Evolutionary conservation across 2,329 filamentous ascomycete genomes (phyloP), one percentile per base, ranked within the genome.

Genomic region (Fusarium compactum): DNA sequence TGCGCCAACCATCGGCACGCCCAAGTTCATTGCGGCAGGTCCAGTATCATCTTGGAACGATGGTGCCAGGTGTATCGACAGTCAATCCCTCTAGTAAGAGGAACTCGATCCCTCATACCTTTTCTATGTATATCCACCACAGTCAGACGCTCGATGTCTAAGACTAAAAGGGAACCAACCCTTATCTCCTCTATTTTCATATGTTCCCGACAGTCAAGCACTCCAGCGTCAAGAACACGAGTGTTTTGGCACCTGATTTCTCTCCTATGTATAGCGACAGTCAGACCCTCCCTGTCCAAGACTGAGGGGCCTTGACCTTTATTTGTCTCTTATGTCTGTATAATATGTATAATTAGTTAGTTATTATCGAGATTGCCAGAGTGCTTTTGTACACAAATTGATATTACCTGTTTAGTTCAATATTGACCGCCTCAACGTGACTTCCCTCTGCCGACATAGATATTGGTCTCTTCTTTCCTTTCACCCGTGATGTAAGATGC

Each of bases 31-130:
- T 32, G 34, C 69, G 6, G 29, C 30, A 10, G 69, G 69, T 11
- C 69, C 69, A 10, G 14, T 25, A 15, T 71, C 69, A 6, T 66
- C 52, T 18, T 66, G 55, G 59, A 71, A 71, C 45, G 69, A 71
- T 30, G 69, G 69, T 58, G 69, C 69, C 38, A 71, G 69, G 50
- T 71, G 69, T 69, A 71, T 71, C 40, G 69, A 71, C 65, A 69
- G 65, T 48, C 65, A 71, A 41, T 56, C 46, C 18, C 22, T 65
- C 56, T 32, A 62, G 43, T 44, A 34, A 38, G 45, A 48, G 59
- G n/a, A 32, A 8, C 18, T 44, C 53, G 22, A 56, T 51, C 32
- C 48, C 45, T 47, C 34, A 27, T 29, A n/a, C 29, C n/a, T 69
- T 69, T 61, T 32, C 45, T 65, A 60, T 65, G 45, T 60, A 43